Percentiles rank a stretch among this genome's conserved stretches.
Conservation (phyloP, 441 rosid species). For the Mallotus japonicus region DNA sequence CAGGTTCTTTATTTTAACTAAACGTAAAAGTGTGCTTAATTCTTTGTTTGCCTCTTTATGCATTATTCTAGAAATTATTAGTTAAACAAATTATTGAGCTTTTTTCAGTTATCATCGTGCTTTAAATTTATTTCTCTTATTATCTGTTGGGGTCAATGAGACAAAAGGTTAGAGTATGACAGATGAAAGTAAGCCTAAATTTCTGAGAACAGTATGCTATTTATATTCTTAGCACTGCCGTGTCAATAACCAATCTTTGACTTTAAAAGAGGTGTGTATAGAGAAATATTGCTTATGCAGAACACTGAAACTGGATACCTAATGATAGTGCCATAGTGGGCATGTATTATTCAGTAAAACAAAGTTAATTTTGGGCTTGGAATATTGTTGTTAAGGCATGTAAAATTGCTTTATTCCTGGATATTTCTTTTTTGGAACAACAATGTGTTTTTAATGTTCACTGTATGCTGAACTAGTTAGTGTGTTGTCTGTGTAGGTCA, state of each 20-base stretch:
- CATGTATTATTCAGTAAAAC: neutral
- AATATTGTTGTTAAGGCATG: neutral
- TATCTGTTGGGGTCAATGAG: neutral
- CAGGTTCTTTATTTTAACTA: slow-evolving; percentile 48
- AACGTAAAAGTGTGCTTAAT: slow-evolving; percentile 1
- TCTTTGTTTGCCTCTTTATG: neutral
- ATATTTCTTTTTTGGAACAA: too few species aligned
- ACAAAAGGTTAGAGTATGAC: neutral
- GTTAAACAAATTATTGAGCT: neutral
- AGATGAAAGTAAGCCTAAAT: neutral
- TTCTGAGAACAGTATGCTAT: neutral
- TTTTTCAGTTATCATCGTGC: neutral
- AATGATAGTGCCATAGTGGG: too few species aligned
- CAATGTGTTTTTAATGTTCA: neutral
- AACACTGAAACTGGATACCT: neutral
- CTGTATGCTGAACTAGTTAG: slow-evolving; percentile 16
- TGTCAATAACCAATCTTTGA: neutral
- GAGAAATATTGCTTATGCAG: too few species aligned
- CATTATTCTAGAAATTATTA: neutral
- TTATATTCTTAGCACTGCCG: too few species aligned
- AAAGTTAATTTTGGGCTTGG: neutral
- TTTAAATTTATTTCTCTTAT: neutral
- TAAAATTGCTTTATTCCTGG: neutral
- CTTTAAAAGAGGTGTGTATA: neutral
- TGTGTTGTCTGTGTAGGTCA: slow-evolving; percentile 40